Evolutionary conservation across 306 rosid genomes (phyloP).

Genomic region (barrel medic (Medicago truncatula)): DNA sequence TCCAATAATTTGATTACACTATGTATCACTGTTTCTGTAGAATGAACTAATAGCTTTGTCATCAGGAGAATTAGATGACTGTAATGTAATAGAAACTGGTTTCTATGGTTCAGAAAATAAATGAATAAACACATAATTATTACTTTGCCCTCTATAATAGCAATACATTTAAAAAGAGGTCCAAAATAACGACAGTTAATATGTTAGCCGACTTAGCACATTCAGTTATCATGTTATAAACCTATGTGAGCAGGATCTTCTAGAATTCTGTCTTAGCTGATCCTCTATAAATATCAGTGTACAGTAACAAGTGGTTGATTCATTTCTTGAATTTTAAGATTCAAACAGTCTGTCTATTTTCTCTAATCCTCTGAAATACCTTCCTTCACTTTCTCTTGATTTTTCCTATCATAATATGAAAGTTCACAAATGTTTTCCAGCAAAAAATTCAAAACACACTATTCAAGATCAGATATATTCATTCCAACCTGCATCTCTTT

Average conservation of each 20-base stretch:
- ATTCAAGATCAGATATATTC: slow-evolving; percentile 37
- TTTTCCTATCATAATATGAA: slow-evolving; percentile 6
- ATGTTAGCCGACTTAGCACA: neutral
- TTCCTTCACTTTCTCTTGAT: slow-evolving; percentile 6
- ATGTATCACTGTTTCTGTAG: neutral
- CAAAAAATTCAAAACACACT: slow-evolving; percentile 23
- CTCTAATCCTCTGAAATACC: slow-evolving; percentile 1
- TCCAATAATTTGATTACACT: slow-evolving; percentile 13
- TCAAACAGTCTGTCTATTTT: slow-evolving; percentile 5
- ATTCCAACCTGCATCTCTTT: slow-evolving; percentile 82
- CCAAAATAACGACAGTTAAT: too few species aligned
- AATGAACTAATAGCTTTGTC: slow-evolving; percentile 7
- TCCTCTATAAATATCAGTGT: slow-evolving; percentile 3
- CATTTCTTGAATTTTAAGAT: neutral
- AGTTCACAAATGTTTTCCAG: slow-evolving; percentile 38
- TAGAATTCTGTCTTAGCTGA: slow-evolving; percentile 4
- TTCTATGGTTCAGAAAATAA: too few species aligned
- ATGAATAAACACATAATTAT: too few species aligned
- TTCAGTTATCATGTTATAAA: slow-evolving; percentile 5
- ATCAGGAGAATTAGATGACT: slow-evolving; percentile 1
- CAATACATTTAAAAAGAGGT: too few species aligned
- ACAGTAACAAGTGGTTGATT: neutral
- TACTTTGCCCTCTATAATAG: too few species aligned
- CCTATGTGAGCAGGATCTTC: slow-evolving; percentile 10
- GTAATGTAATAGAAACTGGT: neutral